Conservation (phyloP, 179 eudicot species). For the Silene noctiflora region DNA sequence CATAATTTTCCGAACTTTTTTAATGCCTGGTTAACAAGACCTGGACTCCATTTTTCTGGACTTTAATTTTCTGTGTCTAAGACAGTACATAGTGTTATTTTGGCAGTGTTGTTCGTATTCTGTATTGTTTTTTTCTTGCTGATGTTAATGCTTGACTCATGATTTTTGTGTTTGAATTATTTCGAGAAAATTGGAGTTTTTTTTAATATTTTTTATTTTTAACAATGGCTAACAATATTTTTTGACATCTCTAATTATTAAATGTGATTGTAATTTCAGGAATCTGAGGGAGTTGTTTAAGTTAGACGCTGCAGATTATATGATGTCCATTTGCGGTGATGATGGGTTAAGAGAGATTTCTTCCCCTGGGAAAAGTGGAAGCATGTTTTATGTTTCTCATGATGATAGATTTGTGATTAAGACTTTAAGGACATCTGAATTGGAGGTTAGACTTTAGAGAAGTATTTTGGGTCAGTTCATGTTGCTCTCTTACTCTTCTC, state of each 20-base stretch:
- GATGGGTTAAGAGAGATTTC: conserved; percentile 77
- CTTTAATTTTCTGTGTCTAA: not conserved
- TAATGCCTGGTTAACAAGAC: not conserved
- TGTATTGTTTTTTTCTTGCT: not conserved
- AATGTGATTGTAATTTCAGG: conserved; percentile 39
- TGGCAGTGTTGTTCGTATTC: conserved; percentile 1
- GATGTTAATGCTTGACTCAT: not conserved
- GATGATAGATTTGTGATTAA: conserved; percentile 89
- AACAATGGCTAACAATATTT: conserved; percentile 1
- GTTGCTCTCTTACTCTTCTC: not conserved
- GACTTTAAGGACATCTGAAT: conserved; percentile 65
- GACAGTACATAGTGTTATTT: not conserved
- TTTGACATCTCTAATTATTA: conserved; percentile 12
- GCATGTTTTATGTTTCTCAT: conserved; percentile 78
- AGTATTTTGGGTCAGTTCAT: not conserved
- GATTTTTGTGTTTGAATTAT: not conserved
- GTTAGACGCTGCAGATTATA: conserved; percentile 91
- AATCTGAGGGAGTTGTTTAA: conserved; percentile 89
- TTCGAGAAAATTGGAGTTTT: not conserved
- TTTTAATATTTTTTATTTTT: too few species aligned
- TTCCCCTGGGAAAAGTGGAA: conserved; percentile 95
- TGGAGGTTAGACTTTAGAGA: conserved; percentile 50
- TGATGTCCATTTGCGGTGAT: conserved; percentile 98
- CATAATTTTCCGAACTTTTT: not conserved
- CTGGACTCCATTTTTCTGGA: not conserved